phyloP scores from a whole-genome alignment of 208 protist genomes.

The Leishmania mexicana region DNA sequence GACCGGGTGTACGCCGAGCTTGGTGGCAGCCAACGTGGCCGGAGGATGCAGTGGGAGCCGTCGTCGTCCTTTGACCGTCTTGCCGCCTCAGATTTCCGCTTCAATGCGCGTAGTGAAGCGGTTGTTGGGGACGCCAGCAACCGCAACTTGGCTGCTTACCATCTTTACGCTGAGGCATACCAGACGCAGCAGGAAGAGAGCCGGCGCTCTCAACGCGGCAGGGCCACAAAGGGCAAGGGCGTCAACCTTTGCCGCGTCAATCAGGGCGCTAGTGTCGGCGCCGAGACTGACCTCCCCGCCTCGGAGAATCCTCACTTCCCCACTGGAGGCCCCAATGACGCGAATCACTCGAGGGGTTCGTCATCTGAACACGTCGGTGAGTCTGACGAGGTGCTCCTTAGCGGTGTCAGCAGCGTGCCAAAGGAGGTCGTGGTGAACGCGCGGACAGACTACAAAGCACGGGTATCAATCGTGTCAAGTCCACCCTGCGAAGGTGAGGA shows the following conservation, averaged over 20 bases:
- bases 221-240: slow-evolving; percentile 3
- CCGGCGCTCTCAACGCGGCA: slow-evolving; percentile 5
- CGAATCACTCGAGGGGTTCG: not conserved
- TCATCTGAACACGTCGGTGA: not conserved
- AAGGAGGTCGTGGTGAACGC: slow-evolving; percentile 47
- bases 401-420: not conserved
- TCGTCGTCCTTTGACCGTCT: slow-evolving; percentile 67
- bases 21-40: slow-evolving; percentile 38
- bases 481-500: slow-evolving; percentile 19
- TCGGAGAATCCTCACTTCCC: slow-evolving; percentile 77
- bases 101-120: slow-evolving; percentile 18
- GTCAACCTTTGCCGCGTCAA: slow-evolving; percentile 18
- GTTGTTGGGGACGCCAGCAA: slow-evolving; percentile 35
- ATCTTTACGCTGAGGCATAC: slow-evolving; percentile 65
- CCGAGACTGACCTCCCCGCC: slow-evolving; percentile 28
- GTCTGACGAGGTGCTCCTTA: not conserved
- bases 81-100: slow-evolving; percentile 12
- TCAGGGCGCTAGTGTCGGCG: not conserved
- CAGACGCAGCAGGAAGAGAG: slow-evolving; percentile 33
- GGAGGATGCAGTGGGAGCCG: slow-evolving; percentile 52
- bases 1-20: slow-evolving; percentile 62
- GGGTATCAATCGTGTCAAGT: slow-evolving; percentile 12
- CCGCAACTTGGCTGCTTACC: slow-evolving; percentile 49
- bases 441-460: slow-evolving; percentile 42
- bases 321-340: slow-evolving; percentile 3